Conservation (phyloP, 202 grass and related monocot genomes). For the Schoenoplectus tabernaemontani region DNA sequence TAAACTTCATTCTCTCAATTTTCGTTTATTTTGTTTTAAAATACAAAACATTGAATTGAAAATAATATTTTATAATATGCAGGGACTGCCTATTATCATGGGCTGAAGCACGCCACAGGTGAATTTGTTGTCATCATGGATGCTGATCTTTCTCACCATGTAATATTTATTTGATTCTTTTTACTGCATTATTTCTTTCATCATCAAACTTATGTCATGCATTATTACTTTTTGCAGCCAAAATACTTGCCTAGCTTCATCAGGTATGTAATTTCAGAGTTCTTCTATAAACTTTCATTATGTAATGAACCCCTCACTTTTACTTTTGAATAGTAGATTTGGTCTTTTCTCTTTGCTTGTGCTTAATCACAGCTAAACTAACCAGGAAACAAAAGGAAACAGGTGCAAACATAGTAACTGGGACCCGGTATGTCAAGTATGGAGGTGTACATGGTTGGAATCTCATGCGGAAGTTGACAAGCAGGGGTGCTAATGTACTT, state of each 20-base stretch:
- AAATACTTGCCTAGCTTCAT: conserved; percentile 98
- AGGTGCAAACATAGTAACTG: conserved; percentile 72
- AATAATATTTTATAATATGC: conserved; percentile 18
- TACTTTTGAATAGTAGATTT: background rate
- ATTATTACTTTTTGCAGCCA: conserved; percentile 46
- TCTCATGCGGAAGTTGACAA: conserved; percentile 87
- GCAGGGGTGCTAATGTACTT: conserved; percentile 97
- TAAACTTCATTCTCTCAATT: conserved; percentile 24
- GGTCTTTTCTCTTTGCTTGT: background rate
- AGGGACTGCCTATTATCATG: conserved; percentile 93
- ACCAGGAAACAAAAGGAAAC: conserved; percentile 79
- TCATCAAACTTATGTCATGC: background rate
- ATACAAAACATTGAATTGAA: background rate
- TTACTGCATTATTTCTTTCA: background rate
- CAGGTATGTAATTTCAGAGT: conserved; percentile 39
- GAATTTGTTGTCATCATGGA: conserved; percentile 88
- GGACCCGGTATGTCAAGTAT: conserved; percentile 83
- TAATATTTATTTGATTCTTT: conserved; percentile 24
- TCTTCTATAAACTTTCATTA: background rate
- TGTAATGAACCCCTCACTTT: background rate
- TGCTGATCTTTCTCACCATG: conserved; percentile 86
- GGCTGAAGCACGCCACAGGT: conserved; percentile 75
- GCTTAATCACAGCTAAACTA: background rate
- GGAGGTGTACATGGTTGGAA: conserved; percentile 98
- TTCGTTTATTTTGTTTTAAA: background rate